Evolutionary conservation across 331 rosid genomes (phyloP), one percentile per base, ranked within the genome.

Genomic region (Arachis monticola): DNA sequence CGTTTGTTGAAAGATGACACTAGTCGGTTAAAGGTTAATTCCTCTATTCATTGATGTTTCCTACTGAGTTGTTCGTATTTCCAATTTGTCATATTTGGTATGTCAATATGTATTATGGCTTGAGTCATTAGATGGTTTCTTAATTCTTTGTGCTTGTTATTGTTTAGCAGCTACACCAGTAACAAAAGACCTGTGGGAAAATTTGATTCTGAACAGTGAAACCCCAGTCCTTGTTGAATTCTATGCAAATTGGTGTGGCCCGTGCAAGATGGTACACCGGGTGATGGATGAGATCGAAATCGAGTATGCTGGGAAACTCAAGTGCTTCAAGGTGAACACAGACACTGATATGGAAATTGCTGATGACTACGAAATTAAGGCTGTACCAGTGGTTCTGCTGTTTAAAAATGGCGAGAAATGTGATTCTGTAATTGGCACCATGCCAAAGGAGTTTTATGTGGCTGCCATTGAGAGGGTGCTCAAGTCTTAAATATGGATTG

Each of bases 221-320:
- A 80, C 80, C 14, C 95, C 97, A 13, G 98, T 93, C 44, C 90
- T 93, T 1, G 97, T 93, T 27, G 96, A 89, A 73, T 93, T 93
- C 79, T 93, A 88, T 42, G 97, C 98, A 1, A 89, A 87, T 82
- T 91, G 97, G 98, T 93, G 98, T 32, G 97, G 97, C 9, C 98
- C 98, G 0, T 93, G 98, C 85, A 82, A 88, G 87, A 93, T 93
- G 96, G 96, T 93, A 11, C 96, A 89, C 73, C 83, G 91, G 12
- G 84, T 93, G 12, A 88, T 93, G 3, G 97, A 93, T 60, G 98
- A 93, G 72, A 81, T 93, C 47, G 87, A 89, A 46, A 70, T 13
- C 0, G 97, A 93, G 69, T 93, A 93, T 60, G 83, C 88, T 5
- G 98, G 97, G 72, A 88, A 51, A 82, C 88, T 94, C 8, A 70